Evolutionary conservation across 2,329 filamentous ascomycete species (phyloP).

Genomic region (Verticillium nubilum): DNA sequence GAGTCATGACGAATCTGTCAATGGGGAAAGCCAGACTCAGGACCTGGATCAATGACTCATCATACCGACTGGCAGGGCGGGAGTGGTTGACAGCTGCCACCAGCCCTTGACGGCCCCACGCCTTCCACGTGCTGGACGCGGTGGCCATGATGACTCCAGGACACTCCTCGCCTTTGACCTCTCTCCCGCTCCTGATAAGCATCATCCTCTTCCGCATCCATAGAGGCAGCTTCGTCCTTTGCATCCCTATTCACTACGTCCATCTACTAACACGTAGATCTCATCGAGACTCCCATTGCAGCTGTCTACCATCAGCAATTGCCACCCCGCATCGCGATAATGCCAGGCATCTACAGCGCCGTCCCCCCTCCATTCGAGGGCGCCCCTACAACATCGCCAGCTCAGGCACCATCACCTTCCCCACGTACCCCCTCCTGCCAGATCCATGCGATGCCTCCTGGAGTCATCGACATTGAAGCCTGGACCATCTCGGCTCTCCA

Average conservation of each 20-base stretch:
- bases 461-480: constrained; percentile 55
- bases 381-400: constrained; percentile 13
- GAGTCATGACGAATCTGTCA: too few species aligned
- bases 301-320: background rate
- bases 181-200: background rate
- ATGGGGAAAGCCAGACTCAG: too few species aligned
- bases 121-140: background rate
- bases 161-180: background rate
- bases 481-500: constrained; percentile 59
- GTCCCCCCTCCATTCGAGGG: constrained; percentile 40
- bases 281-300: background rate
- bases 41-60: background rate
- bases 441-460: constrained; percentile 9
- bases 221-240: background rate
- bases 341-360: constrained; percentile 46
- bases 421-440: constrained; percentile 14
- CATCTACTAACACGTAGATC: background rate
- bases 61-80: background rate
- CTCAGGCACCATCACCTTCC: constrained; percentile 12
- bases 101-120: background rate
- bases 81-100: background rate
- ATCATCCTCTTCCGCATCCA: background rate
- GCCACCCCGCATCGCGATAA: constrained; percentile 17
- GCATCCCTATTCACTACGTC: background rate
- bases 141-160: background rate